Percentiles rank a stretch among this genome's conserved stretches.
Conservation (phyloP, 441 rosid species). For the Populus hybrid region DNA sequence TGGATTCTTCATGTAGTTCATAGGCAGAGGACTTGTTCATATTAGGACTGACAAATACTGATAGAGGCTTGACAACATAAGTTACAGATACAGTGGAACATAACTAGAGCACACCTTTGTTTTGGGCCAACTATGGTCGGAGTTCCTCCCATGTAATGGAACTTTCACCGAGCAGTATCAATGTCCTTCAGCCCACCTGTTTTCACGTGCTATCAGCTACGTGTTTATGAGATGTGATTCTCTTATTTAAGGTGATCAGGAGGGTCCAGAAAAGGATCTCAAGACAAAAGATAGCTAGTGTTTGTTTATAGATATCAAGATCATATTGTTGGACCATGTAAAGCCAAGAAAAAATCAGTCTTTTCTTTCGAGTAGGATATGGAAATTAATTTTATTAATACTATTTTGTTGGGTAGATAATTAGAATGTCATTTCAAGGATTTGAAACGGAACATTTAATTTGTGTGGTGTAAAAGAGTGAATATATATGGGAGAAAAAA, state of each 20-base stretch:
- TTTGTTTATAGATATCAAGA: no score
- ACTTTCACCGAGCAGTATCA: constrained; percentile 14
- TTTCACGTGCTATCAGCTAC: constrained; percentile 23
- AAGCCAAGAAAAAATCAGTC: no score
- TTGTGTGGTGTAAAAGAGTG: no score
- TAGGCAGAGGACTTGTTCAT: not conserved
- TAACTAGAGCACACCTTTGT: constrained; percentile 14
- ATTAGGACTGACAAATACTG: not conserved
- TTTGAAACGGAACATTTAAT: no score
- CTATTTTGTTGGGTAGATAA: no score
- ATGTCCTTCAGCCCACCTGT: constrained; percentile 23
- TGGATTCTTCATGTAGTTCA: not conserved
- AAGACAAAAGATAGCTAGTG: not conserved
- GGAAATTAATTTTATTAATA: no score
- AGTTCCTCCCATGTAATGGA: constrained; percentile 11
- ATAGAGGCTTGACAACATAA: not conserved
- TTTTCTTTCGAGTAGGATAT: no score
- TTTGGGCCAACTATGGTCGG: constrained; percentile 12
- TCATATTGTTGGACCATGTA: not conserved
- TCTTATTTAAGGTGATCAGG: not conserved
- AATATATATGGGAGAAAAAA: no score
- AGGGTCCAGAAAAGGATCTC: not conserved
- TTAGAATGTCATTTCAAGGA: no score
- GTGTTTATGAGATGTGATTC: constrained; percentile 15
- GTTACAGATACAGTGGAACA: not conserved